Percentiles rank a stretch among this genome's conserved stretches.
phyloP scores from a whole-genome alignment of 116 monocot genomes.

The Posidonia oceanica region DNA sequence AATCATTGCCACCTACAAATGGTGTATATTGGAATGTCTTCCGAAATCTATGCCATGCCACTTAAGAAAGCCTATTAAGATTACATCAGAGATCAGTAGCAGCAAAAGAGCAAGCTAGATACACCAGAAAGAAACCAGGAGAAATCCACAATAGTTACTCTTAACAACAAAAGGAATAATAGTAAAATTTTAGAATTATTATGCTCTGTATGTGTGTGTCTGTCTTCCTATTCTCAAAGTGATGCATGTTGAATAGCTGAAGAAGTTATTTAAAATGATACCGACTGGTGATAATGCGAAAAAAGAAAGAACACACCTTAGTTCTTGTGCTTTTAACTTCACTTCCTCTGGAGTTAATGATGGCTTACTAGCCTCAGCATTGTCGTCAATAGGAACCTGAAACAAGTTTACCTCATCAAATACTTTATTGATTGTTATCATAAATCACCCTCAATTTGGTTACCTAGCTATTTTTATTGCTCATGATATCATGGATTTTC shows the following conservation, averaged over 20 bases:
- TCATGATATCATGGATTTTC: neutral
- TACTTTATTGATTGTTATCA: neutral
- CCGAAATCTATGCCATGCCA: neutral
- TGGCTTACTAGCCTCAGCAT: constrained; percentile 39
- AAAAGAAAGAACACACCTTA: constrained; percentile 34
- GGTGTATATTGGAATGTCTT: too few relatives aligned
- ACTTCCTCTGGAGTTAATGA: constrained; percentile 77
- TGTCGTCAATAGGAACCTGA: constrained; percentile 57
- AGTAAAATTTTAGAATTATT: neutral
- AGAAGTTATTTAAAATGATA: neutral
- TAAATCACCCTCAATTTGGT: too few relatives aligned
- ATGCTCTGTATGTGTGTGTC: too few relatives aligned
- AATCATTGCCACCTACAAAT: neutral
- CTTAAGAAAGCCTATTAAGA: neutral
- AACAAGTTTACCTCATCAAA: constrained; percentile 11
- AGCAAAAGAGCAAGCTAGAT: too few relatives aligned
- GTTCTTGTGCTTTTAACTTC: constrained; percentile 84
- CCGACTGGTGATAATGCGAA: too few relatives aligned
- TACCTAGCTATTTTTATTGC: too few relatives aligned
- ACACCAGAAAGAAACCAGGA: neutral
- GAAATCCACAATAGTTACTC: neutral
- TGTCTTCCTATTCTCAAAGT: neutral
- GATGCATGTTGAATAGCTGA: neutral
- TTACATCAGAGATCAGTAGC: too few relatives aligned
- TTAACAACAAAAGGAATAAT: neutral